Evolutionary conservation across 2,329 filamentous ascomycete species (phyloP), one percentile per base, ranked within the genome.

Genomic region (Mariannaea sp.): DNA sequence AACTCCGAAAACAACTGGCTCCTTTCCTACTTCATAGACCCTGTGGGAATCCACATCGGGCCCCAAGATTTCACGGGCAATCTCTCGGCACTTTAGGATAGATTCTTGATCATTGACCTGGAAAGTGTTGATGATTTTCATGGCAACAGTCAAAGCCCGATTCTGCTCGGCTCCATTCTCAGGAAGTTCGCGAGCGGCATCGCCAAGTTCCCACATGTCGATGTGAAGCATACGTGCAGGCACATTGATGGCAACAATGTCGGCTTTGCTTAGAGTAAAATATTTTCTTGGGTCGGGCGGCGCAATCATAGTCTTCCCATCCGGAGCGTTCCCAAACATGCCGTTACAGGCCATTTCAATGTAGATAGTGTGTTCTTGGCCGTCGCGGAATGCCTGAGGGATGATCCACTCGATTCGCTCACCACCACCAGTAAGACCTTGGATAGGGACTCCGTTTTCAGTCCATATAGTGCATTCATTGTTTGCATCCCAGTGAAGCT

Each of bases 311-410:
- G 61, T 63, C 70, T 95, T 90, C 20, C 90, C 91, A 16, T 88
- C 88, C 0, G 88, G 81, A 0, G 92, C 88, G 70, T 96, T 96
- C 64, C 94, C 94, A 75, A 97, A 97, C 92, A 97, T 97, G 72
- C 88, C 87, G 71, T 99, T 99, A 75, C 94, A 97, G 16, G 94
- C 94, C 90, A 97, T 96, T 76, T 99, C 94, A 60, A 99, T 87
- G 72, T 97, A 99, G 65, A 99, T 89, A 14, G 81, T 85, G 71
- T 97, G 92, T 66, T 92, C 84, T 70, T 93, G 86, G 47, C 91
- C 92, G 70, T 96, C 90, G 57, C 89, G 83, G 75, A 89, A 96
- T 13, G 79, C 78, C 44, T 90, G 79, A 7, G 94, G 93, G 38
- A 99, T 79, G 55, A 96, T 85, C 92, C 93, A 99, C 73, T 97